A percentile compares a stretch with the other conserved stretches of the same genome.
These are phyloP conservation scores for Arachis monticola DNA, from an alignment of 331 rosid species.

Conservation along the genomic window DNA sequence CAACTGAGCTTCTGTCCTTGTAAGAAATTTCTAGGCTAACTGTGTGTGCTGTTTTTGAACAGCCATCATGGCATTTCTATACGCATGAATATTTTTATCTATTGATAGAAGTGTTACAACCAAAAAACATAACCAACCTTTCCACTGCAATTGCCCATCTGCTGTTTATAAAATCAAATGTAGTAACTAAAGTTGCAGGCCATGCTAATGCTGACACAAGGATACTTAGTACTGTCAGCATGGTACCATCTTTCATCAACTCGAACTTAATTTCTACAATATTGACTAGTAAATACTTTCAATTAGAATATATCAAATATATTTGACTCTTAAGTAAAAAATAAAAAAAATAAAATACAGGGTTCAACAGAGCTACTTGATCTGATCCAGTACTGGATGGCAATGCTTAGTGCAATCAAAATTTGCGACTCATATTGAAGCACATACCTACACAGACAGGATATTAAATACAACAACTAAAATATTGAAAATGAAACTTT, in stretches of 20 bases:
- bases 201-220: constrained; percentile 60
- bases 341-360: neutral
- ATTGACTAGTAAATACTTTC: constrained; percentile 26
- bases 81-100: too few relatives aligned
- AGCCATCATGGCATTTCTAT: too few relatives aligned
- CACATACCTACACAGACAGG: too few relatives aligned
- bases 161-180: constrained; percentile 66
- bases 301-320: constrained; percentile 34
- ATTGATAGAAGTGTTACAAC: too few relatives aligned
- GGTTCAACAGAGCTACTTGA: too few relatives aligned
- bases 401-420: too few relatives aligned
- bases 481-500: too few relatives aligned
- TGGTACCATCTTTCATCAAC: constrained; percentile 66
- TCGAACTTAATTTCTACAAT: constrained; percentile 42
- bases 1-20: neutral
- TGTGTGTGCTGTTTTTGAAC: neutral
- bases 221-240: constrained; percentile 58
- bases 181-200: constrained; percentile 62
- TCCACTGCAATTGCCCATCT: constrained; percentile 68
- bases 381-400: too few relatives aligned
- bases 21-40: constrained; percentile 23
- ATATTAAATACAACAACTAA: too few relatives aligned
- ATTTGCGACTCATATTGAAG: too few relatives aligned
- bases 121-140: constrained; percentile 46
- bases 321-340: constrained; percentile 23